These are phyloP conservation scores for Echium plantagineum DNA, from an alignment of 257 asterid species.

Conservation along the genomic window DNA sequence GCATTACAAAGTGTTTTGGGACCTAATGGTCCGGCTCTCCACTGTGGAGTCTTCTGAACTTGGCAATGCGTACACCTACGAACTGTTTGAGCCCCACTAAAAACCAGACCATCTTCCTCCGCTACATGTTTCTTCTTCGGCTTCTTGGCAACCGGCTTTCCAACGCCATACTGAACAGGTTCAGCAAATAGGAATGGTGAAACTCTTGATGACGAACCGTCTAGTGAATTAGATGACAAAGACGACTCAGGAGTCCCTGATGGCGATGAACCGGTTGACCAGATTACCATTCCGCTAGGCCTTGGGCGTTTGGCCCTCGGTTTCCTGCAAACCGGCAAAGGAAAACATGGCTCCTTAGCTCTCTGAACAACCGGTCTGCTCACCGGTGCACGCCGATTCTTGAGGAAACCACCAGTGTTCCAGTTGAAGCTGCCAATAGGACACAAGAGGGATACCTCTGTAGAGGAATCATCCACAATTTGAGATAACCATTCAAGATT, in stretches of 20 bases:
- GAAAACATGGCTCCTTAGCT: conserved; percentile 9
- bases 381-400: conserved; percentile 6
- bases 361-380: conserved; percentile 9
- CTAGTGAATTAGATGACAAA: conserved; percentile 18
- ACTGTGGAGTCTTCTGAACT: conserved; percentile 27
- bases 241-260: conserved; percentile 19
- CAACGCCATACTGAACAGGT: conserved; percentile 14
- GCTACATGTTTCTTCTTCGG: conserved; percentile 11
- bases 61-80: conserved; percentile 30
- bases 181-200: conserved; percentile 11
- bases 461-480: conserved; percentile 25
- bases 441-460: conserved; percentile 16
- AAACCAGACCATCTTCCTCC: conserved; percentile 9
- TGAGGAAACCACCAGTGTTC: conserved; percentile 1
- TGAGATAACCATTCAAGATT: conserved; percentile 33
- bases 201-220: conserved; percentile 11
- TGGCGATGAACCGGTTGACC: conserved; percentile 20
- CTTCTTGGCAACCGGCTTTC: conserved; percentile 18
- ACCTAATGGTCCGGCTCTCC: conserved; percentile 35
- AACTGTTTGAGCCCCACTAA: conserved; percentile 7
- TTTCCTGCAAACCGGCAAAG: conserved; percentile 18
- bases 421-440: conserved; percentile 12
- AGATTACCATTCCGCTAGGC: conserved; percentile 7
- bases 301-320: conserved; percentile 22
- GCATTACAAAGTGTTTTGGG: conserved; percentile 33